A percentile compares a stretch with the other conserved stretches of the same genome.
Evolutionary conservation across 106 monocot genomes (phyloP).

Genomic region (Allium fistulosum): DNA sequence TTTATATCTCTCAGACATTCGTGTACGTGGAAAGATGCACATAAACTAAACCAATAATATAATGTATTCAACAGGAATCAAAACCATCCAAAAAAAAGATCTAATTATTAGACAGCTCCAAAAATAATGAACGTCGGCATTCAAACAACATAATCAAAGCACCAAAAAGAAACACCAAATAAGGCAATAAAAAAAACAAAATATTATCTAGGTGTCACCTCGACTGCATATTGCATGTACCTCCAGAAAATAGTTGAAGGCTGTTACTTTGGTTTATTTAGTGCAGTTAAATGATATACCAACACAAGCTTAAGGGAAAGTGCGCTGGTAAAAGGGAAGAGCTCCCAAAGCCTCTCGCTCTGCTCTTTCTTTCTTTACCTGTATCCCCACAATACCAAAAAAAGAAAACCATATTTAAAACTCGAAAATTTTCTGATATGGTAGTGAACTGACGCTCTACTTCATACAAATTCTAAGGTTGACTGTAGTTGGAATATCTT

Average conservation of each 20-base stretch:
- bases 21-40: too few relatives aligned
- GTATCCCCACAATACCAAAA: background rate
- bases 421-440: background rate
- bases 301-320: conserved; percentile 22
- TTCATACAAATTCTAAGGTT: background rate
- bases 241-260: background rate
- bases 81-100: too few relatives aligned
- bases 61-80: too few relatives aligned
- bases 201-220: too few relatives aligned
- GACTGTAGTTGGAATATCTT: background rate
- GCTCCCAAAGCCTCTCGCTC: conserved; percentile 54
- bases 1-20: too few relatives aligned
- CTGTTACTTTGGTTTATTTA: conserved; percentile 3
- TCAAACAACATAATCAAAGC: too few relatives aligned
- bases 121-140: too few relatives aligned
- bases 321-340: conserved; percentile 45
- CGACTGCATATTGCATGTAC: background rate
- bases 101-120: too few relatives aligned
- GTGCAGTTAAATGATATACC: background rate
- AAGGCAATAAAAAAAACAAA: too few relatives aligned
- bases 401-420: background rate
- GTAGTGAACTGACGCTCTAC: background rate
- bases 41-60: too few relatives aligned
- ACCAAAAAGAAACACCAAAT: too few relatives aligned
- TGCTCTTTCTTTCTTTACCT: conserved; percentile 50